Conservation (phyloP, 1,284 basidiomycete species). For the Wolfiporia cocos region DNA sequence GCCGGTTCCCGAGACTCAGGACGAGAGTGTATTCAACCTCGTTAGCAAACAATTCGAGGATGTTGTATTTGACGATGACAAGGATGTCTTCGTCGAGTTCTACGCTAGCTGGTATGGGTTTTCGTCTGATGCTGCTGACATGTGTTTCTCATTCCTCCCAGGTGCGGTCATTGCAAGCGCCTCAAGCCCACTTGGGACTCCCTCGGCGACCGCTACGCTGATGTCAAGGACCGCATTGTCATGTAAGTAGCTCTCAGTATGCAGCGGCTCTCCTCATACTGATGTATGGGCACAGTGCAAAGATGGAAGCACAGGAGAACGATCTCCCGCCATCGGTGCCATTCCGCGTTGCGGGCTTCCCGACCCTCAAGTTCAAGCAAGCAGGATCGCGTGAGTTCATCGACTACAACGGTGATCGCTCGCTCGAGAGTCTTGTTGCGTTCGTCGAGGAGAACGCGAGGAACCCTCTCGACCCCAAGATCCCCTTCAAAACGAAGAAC, state of each 20-base stretch:
- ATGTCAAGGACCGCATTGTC: constrained; percentile 71
- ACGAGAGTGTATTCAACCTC: constrained; percentile 79
- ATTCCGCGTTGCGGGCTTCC: constrained; percentile 89
- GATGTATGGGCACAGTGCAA: constrained; percentile 55
- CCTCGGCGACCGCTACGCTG: constrained; percentile 82
- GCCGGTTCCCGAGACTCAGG: constrained; percentile 80
- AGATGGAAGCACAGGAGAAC: constrained; percentile 96
- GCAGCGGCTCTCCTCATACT: not conserved
- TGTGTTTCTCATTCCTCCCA: constrained; percentile 23
- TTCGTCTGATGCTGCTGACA: not conserved
- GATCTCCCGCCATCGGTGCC: constrained; percentile 86
- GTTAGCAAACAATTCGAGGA: constrained; percentile 91
- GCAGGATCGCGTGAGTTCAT: constrained; percentile 85
- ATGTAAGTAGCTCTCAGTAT: constrained; percentile 51
- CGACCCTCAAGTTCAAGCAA: constrained; percentile 95
- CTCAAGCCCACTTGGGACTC: constrained; percentile 93
- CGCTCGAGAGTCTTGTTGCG: constrained; percentile 78
- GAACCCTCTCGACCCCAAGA: constrained; percentile 52
- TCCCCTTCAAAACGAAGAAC: constrained; percentile 22
- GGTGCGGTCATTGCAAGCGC: constrained; percentile 95
- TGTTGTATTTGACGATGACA: constrained; percentile 79
- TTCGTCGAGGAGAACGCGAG: constrained; percentile 81
- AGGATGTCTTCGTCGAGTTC: constrained; percentile 97
- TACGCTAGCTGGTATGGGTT: constrained; percentile 85
- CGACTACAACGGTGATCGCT: constrained; percentile 91